A percentile compares a stretch with the other conserved stretches of the same genome.
phyloP scores from a whole-genome alignment of 805 yeast genomes.

The Grigorovia jiainica region DNA sequence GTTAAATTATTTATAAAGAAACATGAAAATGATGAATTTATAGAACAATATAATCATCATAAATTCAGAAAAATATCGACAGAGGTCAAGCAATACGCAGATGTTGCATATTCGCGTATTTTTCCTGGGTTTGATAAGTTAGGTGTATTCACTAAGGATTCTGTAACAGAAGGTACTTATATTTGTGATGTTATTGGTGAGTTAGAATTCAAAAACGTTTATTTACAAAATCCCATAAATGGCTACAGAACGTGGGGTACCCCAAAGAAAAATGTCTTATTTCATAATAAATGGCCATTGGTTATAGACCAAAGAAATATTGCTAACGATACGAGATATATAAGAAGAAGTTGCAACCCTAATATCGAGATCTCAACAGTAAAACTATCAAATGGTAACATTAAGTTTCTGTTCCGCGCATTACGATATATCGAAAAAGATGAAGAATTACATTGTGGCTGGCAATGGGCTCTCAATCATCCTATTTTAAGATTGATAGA shows the following conservation, averaged over 20 bases:
- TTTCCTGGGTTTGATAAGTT: slow-evolving; percentile 65
- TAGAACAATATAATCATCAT: slow-evolving; percentile 15
- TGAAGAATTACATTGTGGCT: slow-evolving; percentile 64
- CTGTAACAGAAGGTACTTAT: slow-evolving; percentile 38
- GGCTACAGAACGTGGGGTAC: slow-evolving; percentile 73
- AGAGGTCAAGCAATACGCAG: slow-evolving; percentile 50
- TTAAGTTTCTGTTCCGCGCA: slow-evolving; percentile 53
- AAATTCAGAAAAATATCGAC: slow-evolving; percentile 18
- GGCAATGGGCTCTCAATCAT: slow-evolving; percentile 83
- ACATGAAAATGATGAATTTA: slow-evolving; percentile 33
- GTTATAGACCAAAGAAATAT: slow-evolving; percentile 79
- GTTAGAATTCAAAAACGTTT: slow-evolving; percentile 51
- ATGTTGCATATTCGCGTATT: slow-evolving; percentile 45
- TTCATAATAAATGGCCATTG: slow-evolving; percentile 47
- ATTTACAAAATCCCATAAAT: slow-evolving; percentile 56
- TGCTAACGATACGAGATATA: slow-evolving; percentile 68
- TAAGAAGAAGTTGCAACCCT: slow-evolving; percentile 68
- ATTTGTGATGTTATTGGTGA: slow-evolving; percentile 67
- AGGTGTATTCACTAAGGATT: slow-evolving; percentile 44
- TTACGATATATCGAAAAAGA: slow-evolving; percentile 47
- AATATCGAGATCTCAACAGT: slow-evolving; percentile 57
- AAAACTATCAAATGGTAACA: slow-evolving; percentile 22
- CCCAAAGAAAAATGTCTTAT: slow-evolving; percentile 48
- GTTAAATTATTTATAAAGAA: slow-evolving; percentile 38
- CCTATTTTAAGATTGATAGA: slow-evolving; percentile 53